Conservation (phyloP, 257 asterid genomes). For the Mentha longifolia region DNA sequence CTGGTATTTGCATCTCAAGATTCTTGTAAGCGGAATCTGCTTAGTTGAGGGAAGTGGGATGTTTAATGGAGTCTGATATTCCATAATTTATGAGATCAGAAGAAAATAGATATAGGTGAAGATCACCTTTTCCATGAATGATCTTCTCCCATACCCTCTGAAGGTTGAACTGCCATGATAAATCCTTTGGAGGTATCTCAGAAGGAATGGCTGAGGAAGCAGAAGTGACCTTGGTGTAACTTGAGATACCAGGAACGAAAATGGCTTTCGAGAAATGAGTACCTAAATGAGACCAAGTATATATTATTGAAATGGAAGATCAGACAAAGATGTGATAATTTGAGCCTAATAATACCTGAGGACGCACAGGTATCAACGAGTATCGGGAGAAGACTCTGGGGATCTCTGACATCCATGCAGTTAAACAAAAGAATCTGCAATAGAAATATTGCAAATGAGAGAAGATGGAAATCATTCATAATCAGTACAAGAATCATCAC, state of each 20-base stretch:
- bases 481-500: slow-evolving; percentile 21
- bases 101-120: background rate
- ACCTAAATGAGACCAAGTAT: slow-evolving; percentile 45
- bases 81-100: background rate
- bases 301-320: too few species aligned
- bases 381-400: slow-evolving; percentile 74
- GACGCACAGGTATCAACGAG: slow-evolving; percentile 75
- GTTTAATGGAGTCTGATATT: background rate
- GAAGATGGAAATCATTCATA: slow-evolving; percentile 20
- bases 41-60: background rate
- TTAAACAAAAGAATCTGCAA: slow-evolving; percentile 87
- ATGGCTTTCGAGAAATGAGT: slow-evolving; percentile 73
- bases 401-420: slow-evolving; percentile 96
- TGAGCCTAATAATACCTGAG: slow-evolving; percentile 53
- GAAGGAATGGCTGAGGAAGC: slow-evolving; percentile 65
- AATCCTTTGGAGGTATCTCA: slow-evolving; percentile 57
- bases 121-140: slow-evolving; percentile 66
- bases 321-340: too few species aligned
- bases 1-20: slow-evolving; percentile 42
- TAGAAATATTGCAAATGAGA: slow-evolving; percentile 20
- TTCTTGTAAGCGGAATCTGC: slow-evolving; percentile 55
- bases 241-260: slow-evolving; percentile 79
- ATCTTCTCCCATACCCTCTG: slow-evolving; percentile 78
- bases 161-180: slow-evolving; percentile 84
- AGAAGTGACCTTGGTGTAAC: slow-evolving; percentile 80